A percentile compares a stretch with the other conserved stretches of the same genome.
Conservation (phyloP, 2,329 filamentous ascomycete species). For the Clathrospora elynae region DNA sequence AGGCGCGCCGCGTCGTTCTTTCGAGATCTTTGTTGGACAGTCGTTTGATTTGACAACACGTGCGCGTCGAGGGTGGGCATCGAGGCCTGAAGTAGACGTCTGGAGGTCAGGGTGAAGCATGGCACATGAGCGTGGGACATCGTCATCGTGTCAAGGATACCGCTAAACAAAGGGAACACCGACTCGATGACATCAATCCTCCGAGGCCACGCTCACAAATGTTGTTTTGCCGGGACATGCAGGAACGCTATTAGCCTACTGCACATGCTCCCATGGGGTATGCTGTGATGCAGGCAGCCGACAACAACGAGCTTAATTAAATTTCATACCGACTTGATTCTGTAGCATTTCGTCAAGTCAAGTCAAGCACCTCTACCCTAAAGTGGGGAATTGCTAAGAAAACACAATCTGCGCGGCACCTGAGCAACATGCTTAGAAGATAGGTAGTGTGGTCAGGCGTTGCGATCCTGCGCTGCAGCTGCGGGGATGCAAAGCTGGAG, state of each 20-base stretch:
- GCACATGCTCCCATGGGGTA: constrained; percentile 5
- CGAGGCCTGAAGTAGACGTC: constrained; percentile 4
- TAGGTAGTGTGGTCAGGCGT: constrained; percentile 1
- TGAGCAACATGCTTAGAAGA: not conserved
- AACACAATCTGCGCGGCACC: constrained; percentile 1
- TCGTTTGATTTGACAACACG: not conserved
- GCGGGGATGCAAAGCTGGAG: constrained; percentile 8
- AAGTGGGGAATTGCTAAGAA: not conserved
- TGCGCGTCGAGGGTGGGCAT: not conserved
- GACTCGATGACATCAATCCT: constrained; percentile 4
- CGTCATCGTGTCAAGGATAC: constrained; percentile 24
- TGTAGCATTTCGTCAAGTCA: too few species aligned
- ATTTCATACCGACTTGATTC: too few species aligned
- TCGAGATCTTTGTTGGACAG: not conserved
- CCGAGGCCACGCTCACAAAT: constrained; percentile 7
- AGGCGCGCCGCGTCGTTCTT: constrained; percentile 19
- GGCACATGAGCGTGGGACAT: constrained; percentile 17
- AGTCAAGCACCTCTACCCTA: too few species aligned
- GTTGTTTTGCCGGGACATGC: constrained; percentile 15
- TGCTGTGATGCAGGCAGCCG: not conserved
- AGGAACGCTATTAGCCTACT: constrained; percentile 15
- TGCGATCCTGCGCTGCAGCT: constrained; percentile 6
- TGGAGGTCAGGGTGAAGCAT: constrained; percentile 11
- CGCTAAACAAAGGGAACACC: constrained; percentile 22
- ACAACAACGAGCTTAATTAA: too few species aligned